These are phyloP conservation scores for Verticillium dahliae DNA, from an alignment of 2,329 filamentous ascomycete genomes.

Conservation along the genomic window DNA sequence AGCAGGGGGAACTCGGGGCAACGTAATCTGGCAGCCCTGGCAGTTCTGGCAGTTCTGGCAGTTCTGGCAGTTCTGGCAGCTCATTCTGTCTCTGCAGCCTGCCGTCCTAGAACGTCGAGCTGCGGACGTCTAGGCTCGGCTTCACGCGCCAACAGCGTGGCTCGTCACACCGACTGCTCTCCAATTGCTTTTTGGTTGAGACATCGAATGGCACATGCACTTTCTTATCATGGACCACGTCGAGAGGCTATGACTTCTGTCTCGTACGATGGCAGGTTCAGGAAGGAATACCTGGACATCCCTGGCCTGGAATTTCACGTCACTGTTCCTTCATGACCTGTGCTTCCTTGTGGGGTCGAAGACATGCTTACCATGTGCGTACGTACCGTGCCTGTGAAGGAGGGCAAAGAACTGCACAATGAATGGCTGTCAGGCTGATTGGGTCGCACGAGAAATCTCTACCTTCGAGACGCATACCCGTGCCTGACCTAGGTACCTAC, in stretches of 20 bases:
- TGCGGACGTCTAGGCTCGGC: neutral
- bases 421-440: neutral
- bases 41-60: too few species aligned
- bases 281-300: too few species aligned
- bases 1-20: neutral
- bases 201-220: too few species aligned
- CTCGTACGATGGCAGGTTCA: neutral
- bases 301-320: too few species aligned
- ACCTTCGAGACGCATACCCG: neutral
- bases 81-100: neutral
- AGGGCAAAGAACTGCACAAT: neutral
- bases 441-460: neutral
- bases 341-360: neutral
- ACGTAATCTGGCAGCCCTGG: neutral
- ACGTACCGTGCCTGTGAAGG: neutral
- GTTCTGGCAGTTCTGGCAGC: neutral
- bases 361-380: neutral
- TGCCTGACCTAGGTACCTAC: neutral
- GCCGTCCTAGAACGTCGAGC: neutral
- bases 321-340: neutral
- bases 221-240: too few species aligned
- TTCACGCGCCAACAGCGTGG: neutral
- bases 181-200: neutral
- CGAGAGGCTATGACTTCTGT: neutral
- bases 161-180: neutral